phyloP scores from a whole-genome alignment of 2,329 filamentous ascomycete species.

The Xenoacremonium recifei region DNA sequence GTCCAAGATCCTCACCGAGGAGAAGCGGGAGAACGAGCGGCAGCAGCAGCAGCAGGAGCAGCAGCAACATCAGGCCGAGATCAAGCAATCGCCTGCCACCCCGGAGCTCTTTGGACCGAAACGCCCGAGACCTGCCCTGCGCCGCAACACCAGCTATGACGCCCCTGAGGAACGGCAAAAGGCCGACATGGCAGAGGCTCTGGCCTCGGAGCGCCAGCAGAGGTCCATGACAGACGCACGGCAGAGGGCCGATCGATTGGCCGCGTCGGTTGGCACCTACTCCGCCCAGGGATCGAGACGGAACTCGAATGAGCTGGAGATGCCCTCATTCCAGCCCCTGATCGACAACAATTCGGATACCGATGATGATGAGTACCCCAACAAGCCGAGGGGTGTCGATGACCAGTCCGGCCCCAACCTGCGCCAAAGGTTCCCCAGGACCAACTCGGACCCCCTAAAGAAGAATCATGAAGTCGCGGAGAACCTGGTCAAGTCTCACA shows the following conservation, averaged over 20 bases:
- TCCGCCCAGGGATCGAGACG: slow-evolving; percentile 37
- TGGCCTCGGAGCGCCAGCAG: slow-evolving; percentile 35
- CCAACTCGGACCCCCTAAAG: slow-evolving; percentile 17
- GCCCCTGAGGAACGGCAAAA: slow-evolving; percentile 38
- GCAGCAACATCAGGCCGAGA: slow-evolving; percentile 4
- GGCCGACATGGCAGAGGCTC: slow-evolving; percentile 39
- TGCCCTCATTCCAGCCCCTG: slow-evolving; percentile 31
- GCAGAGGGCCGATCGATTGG: slow-evolving; percentile 37
- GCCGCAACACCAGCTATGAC: slow-evolving; percentile 44
- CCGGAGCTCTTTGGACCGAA: slow-evolving; percentile 16
- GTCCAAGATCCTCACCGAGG: slow-evolving; percentile 36
- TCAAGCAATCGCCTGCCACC: slow-evolving; percentile 11
- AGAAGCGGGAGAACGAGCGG: slow-evolving; percentile 22
- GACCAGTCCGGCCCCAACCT: slow-evolving; percentile 21
- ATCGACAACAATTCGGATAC: slow-evolving; percentile 30
- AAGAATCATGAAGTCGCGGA: slow-evolving; percentile 30
- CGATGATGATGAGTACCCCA: slow-evolving; percentile 19
- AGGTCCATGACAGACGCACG: slow-evolving; percentile 40
- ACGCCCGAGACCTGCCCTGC: slow-evolving; percentile 37
- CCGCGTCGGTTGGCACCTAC: slow-evolving; percentile 38
- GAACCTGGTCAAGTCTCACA: slow-evolving; percentile 34
- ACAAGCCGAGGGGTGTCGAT: slow-evolving; percentile 11
- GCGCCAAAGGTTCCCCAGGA: slow-evolving; percentile 18
- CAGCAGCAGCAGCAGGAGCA: not conserved
- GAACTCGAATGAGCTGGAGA: slow-evolving; percentile 31